phyloP scores from a whole-genome alignment of 371 early-diverging fungal genomes.

The Choanephora cucurbitarum region DNA sequence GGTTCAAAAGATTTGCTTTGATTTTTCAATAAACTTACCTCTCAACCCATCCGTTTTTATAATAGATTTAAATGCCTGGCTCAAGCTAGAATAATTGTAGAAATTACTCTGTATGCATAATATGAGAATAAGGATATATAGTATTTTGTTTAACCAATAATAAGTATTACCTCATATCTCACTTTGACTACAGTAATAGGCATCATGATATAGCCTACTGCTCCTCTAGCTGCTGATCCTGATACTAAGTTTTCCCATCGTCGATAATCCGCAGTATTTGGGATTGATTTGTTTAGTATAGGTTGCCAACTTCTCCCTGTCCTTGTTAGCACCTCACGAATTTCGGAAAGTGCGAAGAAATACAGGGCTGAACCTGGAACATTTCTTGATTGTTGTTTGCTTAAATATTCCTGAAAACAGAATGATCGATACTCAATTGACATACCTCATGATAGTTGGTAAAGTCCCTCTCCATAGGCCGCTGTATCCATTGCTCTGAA shows the following conservation, averaged over 20 bases:
- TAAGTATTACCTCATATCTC: conserved; percentile 77
- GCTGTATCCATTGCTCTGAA: conserved; percentile 62
- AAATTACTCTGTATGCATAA: conserved; percentile 89
- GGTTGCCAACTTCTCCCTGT: conserved; percentile 41
- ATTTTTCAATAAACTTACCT: conserved; percentile 50
- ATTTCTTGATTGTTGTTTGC: conserved; percentile 50
- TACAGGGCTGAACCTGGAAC: conserved; percentile 87
- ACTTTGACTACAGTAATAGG: conserved; percentile 94
- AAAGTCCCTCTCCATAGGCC: conserved; percentile 94
- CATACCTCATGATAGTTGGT: conserved; percentile 83
- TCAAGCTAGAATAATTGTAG: conserved; percentile 75
- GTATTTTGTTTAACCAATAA: no score
- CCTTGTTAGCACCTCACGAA: conserved; percentile 45
- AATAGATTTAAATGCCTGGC: conserved; percentile 66
- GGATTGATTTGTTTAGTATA: conserved; percentile 18
- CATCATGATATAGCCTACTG: conserved; percentile 91
- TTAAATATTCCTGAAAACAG: not conserved
- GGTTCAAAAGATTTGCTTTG: no score
- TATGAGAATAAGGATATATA: no score
- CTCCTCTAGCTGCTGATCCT: conserved; percentile 82
- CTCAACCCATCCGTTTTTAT: conserved; percentile 58
- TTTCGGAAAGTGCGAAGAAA: conserved; percentile 65
- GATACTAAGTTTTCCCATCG: conserved; percentile 72
- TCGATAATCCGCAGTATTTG: conserved; percentile 21
- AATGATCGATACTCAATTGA: conserved; percentile 5